These are phyloP conservation scores for Bipolaris bicolor DNA, from an alignment of 2,329 filamentous ascomycete genomes.

Conservation along the genomic window DNA sequence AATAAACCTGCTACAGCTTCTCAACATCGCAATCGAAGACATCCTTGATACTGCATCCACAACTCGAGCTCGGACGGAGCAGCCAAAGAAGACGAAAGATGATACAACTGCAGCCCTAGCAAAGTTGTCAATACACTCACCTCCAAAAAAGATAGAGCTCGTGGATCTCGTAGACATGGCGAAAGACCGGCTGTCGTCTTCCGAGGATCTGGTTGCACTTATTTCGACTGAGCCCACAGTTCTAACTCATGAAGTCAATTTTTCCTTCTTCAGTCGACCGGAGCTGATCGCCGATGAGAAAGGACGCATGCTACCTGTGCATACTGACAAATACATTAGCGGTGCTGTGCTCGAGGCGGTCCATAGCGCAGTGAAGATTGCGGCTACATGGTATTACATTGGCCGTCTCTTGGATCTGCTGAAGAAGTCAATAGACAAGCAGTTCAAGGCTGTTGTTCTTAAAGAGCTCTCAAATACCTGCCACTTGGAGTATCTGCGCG, in stretches of 20 bases:
- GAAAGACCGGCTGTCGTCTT: constrained; percentile 4
- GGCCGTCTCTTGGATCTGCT: constrained; percentile 47
- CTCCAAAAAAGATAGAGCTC: constrained; percentile 14
- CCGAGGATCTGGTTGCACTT: constrained; percentile 48
- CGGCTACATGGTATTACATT: constrained; percentile 54
- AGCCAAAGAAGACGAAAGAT: constrained; percentile 41
- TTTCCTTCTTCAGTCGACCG: constrained; percentile 50
- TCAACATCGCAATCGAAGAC: constrained; percentile 54
- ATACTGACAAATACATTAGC: constrained; percentile 54
- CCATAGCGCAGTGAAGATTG: constrained; percentile 44
- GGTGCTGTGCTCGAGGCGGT: constrained; percentile 53
- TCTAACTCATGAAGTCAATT: constrained; percentile 39
- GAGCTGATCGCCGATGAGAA: constrained; percentile 56
- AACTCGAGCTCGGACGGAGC: constrained; percentile 29
- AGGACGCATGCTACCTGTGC: constrained; percentile 47
- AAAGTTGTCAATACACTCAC: constrained; percentile 39
- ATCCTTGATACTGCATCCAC: constrained; percentile 51
- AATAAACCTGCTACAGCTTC: constrained; percentile 42
- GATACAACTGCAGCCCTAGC: constrained; percentile 39
- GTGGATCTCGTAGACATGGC: constrained; percentile 29
- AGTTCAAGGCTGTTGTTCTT: constrained; percentile 45
- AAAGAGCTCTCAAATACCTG: constrained; percentile 56
- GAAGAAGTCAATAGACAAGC: constrained; percentile 29
- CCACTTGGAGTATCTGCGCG: constrained; percentile 53
- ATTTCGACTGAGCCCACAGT: constrained; percentile 23